Evolutionary conservation across 768 basidiomycete genomes (phyloP).

Genomic region (Agaricus sinodeliciosus): DNA sequence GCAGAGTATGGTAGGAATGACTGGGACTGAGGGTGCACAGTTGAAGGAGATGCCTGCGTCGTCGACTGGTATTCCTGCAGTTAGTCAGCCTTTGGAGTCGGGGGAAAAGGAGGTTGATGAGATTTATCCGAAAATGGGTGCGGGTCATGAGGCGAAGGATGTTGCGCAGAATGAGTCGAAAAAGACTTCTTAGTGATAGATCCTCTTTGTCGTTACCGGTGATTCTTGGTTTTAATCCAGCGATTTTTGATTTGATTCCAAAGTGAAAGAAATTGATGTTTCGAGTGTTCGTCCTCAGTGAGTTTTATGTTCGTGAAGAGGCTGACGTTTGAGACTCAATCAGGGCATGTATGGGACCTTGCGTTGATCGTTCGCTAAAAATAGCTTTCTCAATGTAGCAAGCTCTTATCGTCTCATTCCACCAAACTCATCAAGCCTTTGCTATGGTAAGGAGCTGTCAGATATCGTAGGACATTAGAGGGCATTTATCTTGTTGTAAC

Average conservation of each 20-base stretch:
- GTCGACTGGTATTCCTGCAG: conserved; percentile 23
- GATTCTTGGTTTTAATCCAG: too few relatives aligned
- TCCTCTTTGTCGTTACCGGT: too few relatives aligned
- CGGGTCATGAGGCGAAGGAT: conserved; percentile 14
- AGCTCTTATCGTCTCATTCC: too few relatives aligned
- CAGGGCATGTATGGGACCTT: too few relatives aligned
- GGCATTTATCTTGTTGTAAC: neutral
- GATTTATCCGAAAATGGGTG: conserved; percentile 23
- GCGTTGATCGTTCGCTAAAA: too few relatives aligned
- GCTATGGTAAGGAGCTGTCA: neutral
- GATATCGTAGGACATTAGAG: too few relatives aligned
- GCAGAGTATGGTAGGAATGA: conserved; percentile 1
- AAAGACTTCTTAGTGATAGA: neutral
- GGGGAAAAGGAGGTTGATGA: conserved; percentile 25
- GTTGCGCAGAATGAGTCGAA: conserved; percentile 17
- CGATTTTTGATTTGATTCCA: too few relatives aligned
- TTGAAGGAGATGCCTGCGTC: conserved; percentile 1
- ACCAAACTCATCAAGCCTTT: neutral
- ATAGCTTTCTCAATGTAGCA: too few relatives aligned
- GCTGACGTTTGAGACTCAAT: too few relatives aligned
- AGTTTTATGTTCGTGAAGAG: too few relatives aligned
- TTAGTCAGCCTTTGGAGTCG: conserved; percentile 34
- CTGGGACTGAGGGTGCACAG: conserved; percentile 3
- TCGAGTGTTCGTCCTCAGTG: too few relatives aligned
- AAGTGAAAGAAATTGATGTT: too few relatives aligned